Conservation (phyloP, 2,329 filamentous ascomycete genomes). For the Fusarium nurragi region DNA sequence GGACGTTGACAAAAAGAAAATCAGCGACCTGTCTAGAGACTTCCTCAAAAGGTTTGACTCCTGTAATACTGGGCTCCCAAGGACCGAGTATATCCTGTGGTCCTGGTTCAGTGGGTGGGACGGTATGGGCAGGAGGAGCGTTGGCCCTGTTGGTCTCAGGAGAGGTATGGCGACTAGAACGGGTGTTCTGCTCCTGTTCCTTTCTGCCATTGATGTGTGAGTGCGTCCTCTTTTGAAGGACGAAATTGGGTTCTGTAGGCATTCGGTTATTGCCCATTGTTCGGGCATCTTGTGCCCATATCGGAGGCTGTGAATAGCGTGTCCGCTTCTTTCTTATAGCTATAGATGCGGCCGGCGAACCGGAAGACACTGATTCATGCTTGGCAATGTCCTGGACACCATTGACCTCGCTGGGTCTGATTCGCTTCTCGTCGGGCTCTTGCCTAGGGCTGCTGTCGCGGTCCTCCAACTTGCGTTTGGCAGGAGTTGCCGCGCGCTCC, state of each 20-base stretch:
- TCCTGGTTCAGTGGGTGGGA: slow-evolving; percentile 43
- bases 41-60: slow-evolving; percentile 76
- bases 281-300: slow-evolving; percentile 59
- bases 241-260: slow-evolving; percentile 49
- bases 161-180: slow-evolving; percentile 55
- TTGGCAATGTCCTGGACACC: slow-evolving; percentile 45
- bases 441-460: slow-evolving; percentile 59
- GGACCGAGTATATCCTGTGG: slow-evolving; percentile 57
- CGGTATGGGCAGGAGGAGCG: slow-evolving; percentile 20
- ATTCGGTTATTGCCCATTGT: slow-evolving; percentile 45
- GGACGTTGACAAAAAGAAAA: slow-evolving; percentile 78
- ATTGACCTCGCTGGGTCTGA: slow-evolving; percentile 61
- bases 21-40: slow-evolving; percentile 81
- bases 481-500: slow-evolving; percentile 50
- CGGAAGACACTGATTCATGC: slow-evolving; percentile 41
- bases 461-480: slow-evolving; percentile 54
- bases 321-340: slow-evolving; percentile 54
- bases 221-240: slow-evolving; percentile 43
- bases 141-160: slow-evolving; percentile 37
- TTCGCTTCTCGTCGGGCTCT: slow-evolving; percentile 59
- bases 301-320: slow-evolving; percentile 52
- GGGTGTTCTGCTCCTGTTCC: slow-evolving; percentile 48
- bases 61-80: slow-evolving; percentile 75
- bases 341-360: slow-evolving; percentile 48
- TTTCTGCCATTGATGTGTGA: slow-evolving; percentile 52